phyloP scores from a whole-genome alignment of 345 rosid species.

The Melaleuca quinquenervia region DNA sequence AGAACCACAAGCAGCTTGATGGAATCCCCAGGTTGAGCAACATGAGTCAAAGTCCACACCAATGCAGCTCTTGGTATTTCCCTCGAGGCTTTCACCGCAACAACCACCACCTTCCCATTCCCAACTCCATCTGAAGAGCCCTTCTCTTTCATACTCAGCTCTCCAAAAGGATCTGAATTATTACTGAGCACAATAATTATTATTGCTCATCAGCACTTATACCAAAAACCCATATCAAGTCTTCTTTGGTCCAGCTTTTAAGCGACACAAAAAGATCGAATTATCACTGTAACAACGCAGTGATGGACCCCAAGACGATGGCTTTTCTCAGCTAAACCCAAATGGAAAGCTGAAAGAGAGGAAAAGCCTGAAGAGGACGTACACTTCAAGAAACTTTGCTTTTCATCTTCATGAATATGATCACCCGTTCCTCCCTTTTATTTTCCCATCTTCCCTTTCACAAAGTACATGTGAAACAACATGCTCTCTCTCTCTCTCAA shows the following conservation, averaged over 20 bases:
- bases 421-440: not conserved
- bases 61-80: not conserved
- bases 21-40: constrained; percentile 3
- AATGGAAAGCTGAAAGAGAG: not conserved
- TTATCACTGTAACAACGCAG: not conserved
- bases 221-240: constrained; percentile 19
- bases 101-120: not conserved
- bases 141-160: not conserved
- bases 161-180: not conserved
- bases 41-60: not conserved
- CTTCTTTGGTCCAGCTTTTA: not conserved
- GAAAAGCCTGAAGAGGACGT: constrained; percentile 1
- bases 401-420: not conserved
- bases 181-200: not conserved
- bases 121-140: not conserved
- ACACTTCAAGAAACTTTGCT: constrained; percentile 1
- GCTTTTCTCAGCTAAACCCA: not conserved
- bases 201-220: not conserved
- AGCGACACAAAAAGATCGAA: not conserved
- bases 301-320: not conserved
- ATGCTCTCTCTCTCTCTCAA: not conserved
- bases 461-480: not conserved
- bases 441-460: not conserved
- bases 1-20: not conserved
- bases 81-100: not conserved